Evolutionary conservation across 805 yeast genomes (phyloP).

Genomic region (Candida maesae): DNA sequence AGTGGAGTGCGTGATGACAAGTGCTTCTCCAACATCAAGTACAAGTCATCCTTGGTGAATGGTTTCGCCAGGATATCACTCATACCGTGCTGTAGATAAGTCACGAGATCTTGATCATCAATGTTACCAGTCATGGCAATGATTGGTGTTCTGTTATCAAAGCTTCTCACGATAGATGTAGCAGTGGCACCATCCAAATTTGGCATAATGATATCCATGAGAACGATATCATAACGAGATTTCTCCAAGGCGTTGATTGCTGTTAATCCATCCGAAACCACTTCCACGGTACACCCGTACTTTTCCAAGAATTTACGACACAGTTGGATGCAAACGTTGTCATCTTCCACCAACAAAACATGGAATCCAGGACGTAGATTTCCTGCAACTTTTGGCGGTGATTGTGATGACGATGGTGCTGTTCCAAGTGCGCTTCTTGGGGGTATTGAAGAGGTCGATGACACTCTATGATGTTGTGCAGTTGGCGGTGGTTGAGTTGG

Average conservation of each 20-base stretch:
- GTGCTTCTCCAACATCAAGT: conserved; percentile 72
- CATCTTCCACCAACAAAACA: conserved; percentile 77
- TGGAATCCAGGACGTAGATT: conserved; percentile 48
- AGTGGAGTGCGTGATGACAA: conserved; percentile 46
- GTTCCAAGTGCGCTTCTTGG: not conserved
- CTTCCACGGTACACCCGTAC: conserved; percentile 90
- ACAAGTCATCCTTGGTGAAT: conserved; percentile 82
- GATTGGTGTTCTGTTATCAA: conserved; percentile 83
- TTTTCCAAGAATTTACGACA: conserved; percentile 79
- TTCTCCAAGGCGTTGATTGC: conserved; percentile 77
- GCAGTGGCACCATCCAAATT: conserved; percentile 88
- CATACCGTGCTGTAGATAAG: conserved; percentile 84
- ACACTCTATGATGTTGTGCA: not conserved
- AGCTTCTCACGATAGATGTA: conserved; percentile 79
- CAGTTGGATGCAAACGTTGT: conserved; percentile 74
- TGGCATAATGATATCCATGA: conserved; percentile 91
- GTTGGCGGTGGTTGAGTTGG: not conserved
- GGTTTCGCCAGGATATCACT: conserved; percentile 92
- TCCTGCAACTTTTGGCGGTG: conserved; percentile 14
- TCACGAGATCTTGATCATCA: conserved; percentile 74
- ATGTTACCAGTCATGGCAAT: conserved; percentile 94
- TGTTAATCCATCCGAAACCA: conserved; percentile 87
- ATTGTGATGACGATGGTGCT: conserved; percentile 12
- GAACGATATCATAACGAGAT: conserved; percentile 67
- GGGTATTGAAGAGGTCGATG: not conserved